A percentile compares a stretch with the other conserved stretches of the same genome.
phyloP scores from a whole-genome alignment of 2,329 filamentous ascomycete genomes.

The Aspergillus sp. region DNA sequence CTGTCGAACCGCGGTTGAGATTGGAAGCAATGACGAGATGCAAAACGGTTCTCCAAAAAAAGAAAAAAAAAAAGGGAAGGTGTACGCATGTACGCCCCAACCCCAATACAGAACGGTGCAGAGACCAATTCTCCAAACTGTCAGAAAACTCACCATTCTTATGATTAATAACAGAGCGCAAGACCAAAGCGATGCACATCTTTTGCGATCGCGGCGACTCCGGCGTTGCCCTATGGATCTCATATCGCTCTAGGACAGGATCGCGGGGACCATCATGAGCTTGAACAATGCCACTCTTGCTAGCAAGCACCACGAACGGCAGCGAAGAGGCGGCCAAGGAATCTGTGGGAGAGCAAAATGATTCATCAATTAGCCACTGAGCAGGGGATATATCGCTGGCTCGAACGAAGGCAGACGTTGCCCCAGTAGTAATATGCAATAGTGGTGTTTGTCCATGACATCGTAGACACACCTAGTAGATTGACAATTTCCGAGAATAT shows the following conservation, averaged over 20 bases:
- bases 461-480: slow-evolving; percentile 61
- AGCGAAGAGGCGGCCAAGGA: slow-evolving; percentile 63
- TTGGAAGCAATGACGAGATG: neutral
- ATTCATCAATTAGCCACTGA: slow-evolving; percentile 1
- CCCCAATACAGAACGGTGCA: too few species aligned
- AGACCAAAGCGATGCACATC: slow-evolving; percentile 65
- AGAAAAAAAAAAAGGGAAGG: neutral
- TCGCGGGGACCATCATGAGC: slow-evolving; percentile 63
- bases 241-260: slow-evolving; percentile 60
- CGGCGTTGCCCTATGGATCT: slow-evolving; percentile 64
- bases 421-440: too few species aligned
- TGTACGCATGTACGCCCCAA: too few species aligned
- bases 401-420: neutral
- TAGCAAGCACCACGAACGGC: slow-evolving; percentile 74
- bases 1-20: neutral
- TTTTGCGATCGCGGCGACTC: slow-evolving; percentile 64
- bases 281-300: slow-evolving; percentile 71
- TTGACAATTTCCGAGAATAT: slow-evolving; percentile 67
- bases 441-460: too few species aligned
- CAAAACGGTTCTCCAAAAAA: neutral
- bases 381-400: neutral
- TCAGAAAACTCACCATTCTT: slow-evolving; percentile 54
- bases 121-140: too few species aligned
- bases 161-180: slow-evolving; percentile 61
- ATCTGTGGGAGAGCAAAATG: slow-evolving; percentile 42